Evolutionary conservation across 1,139 yeast species (phyloP), one percentile per base, ranked within the genome.

Genomic region (Saccharomycopsis hybrid): DNA sequence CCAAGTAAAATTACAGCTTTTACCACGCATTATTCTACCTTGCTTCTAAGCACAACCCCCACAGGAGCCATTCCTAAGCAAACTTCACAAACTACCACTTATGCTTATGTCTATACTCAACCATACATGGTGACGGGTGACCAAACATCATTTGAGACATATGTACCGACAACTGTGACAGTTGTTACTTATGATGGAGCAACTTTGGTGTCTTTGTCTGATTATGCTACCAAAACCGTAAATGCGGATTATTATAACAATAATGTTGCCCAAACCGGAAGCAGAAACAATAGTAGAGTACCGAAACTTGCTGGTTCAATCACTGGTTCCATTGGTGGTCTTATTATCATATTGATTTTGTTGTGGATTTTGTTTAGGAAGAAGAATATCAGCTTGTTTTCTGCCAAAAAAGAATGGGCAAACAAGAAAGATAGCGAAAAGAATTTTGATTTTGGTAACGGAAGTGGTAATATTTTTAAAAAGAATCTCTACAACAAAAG

Each of bases 221-320:
- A 47, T 41, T 63, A 45, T 29, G 55, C 63, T 1, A 65, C 65
- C 1, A 58, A 63, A 4, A 69, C 72, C 1, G 62, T 69, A 4
- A 68, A 65, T 49, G 43, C 61, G 4, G 56, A 60, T 39, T 52
- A 59, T 48, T 60, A 65, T 56, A 38, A 56, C 41, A 50, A 61
- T 28, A 52, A 58, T 32, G 58, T 61, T 58, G 44, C 59, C 1
- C 46, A 54, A 32, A 29, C 51, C 2, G 30, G 3, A 11, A 24
- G 33, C 3, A n/a, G n/a, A n/a, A 29, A 51, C 8, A 5, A 28
- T 5, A 38, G 31, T 5, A 33, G n/a, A n/a, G 41, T 41, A 11
- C 61, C 66, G 4, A 58, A 56, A 4, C 67, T 73, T 46, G 76
- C 74, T 1, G 78, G 77, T 1, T 65, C 73, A 4, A 69, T 71